phyloP scores from a whole-genome alignment of 2,329 filamentous ascomycete species.

The Botrytis porri region DNA sequence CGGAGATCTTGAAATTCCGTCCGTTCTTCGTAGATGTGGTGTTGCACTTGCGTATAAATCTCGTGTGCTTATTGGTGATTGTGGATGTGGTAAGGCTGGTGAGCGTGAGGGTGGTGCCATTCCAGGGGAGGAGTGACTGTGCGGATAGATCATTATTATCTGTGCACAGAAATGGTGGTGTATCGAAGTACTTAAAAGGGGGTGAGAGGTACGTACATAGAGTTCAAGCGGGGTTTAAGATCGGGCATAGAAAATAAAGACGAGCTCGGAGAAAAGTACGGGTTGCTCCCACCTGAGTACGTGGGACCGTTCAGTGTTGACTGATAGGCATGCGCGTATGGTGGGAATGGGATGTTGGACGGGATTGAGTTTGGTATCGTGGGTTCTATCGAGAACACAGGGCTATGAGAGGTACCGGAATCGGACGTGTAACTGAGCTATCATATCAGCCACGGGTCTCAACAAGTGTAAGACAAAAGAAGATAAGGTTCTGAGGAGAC shows the following conservation, averaged over 20 bases:
- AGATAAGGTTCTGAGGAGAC: constrained; percentile 31
- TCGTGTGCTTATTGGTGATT: constrained; percentile 35
- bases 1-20: constrained; percentile 38
- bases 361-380: constrained; percentile 33
- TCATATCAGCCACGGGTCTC: constrained; percentile 35
- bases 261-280: constrained; percentile 34
- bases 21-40: constrained; percentile 34
- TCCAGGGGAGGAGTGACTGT: constrained; percentile 35
- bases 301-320: constrained; percentile 35
- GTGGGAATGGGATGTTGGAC: constrained; percentile 34
- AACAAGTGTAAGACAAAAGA: constrained; percentile 32
- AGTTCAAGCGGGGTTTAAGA: constrained; percentile 37
- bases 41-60: constrained; percentile 37
- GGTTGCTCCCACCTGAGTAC: constrained; percentile 34
- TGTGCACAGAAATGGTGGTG: constrained; percentile 26
- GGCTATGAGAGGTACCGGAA: constrained; percentile 36
- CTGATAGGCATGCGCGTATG: constrained; percentile 36
- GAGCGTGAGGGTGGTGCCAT: constrained; percentile 38
- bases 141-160: constrained; percentile 35
- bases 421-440: constrained; percentile 37
- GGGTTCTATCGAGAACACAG: constrained; percentile 38
- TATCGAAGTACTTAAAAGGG: constrained; percentile 25
- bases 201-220: constrained; percentile 34
- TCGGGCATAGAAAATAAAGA: constrained; percentile 38
- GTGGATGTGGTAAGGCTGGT: constrained; percentile 35